Evolutionary conservation across 73 alveolate species (phyloP).

Genomic region (Tetrahymena elliotti): DNA sequence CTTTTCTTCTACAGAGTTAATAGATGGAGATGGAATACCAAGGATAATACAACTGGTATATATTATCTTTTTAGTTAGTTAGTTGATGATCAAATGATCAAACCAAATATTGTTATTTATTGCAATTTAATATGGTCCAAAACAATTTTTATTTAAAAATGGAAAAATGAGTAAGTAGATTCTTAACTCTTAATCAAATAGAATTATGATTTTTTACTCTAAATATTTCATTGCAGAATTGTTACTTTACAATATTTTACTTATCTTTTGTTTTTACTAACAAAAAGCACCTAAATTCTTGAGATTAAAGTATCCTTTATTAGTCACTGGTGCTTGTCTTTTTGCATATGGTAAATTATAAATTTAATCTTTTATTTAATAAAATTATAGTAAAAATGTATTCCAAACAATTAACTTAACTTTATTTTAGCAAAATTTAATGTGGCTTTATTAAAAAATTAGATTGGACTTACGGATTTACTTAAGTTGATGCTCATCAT

Average conservation of each 20-base stretch:
- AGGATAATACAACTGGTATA: conserved; percentile 24
- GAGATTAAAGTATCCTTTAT: conserved; percentile 7
- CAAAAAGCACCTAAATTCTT: conserved; percentile 29
- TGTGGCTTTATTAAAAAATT: neutral
- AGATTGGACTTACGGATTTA: conserved; percentile 43
- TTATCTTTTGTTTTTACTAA: neutral
- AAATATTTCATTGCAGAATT: too few relatives aligned
- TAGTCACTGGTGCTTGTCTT: neutral
- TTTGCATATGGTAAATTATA: conserved; percentile 10
- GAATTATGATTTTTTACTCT: neutral
- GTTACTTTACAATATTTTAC: neutral
- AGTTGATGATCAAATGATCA: too few relatives aligned
- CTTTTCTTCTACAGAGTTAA: conserved; percentile 23
- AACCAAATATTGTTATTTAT: neutral
- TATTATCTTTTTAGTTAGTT: neutral
- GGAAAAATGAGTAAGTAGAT: neutral
- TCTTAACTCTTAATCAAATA: neutral
- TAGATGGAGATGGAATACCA: conserved; percentile 40
- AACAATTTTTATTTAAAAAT: too few relatives aligned
- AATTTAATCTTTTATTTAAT: neutral
- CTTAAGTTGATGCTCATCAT: conserved; percentile 38
- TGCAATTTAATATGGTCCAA: neutral
- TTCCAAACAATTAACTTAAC: neutral
- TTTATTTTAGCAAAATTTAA: neutral
- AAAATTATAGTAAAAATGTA: neutral